phyloP scores from a whole-genome alignment of 305 asterid genomes.

The Fraxinus platypoda region DNA sequence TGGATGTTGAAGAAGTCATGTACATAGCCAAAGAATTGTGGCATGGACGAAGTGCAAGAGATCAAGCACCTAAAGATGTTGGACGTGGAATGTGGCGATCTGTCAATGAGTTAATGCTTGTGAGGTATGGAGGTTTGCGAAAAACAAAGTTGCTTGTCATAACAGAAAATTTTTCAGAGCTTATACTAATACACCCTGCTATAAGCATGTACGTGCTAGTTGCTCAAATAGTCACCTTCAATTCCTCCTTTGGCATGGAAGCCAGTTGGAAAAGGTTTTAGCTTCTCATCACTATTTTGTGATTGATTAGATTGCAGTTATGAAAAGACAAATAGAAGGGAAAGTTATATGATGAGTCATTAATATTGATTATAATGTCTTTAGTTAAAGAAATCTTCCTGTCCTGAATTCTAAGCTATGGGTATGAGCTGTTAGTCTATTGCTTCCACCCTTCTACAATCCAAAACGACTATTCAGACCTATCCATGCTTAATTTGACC shows the following conservation, averaged over 20 bases:
- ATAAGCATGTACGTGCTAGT: not conserved
- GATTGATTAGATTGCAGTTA: not conserved
- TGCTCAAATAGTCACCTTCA: not conserved
- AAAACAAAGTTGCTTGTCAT: not conserved
- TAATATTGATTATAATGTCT: not conserved
- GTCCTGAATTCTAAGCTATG: not conserved
- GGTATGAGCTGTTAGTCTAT: not conserved
- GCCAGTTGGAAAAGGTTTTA: not conserved
- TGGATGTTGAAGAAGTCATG: constrained; percentile 88
- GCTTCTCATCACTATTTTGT: not conserved
- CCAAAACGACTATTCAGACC: not conserved
- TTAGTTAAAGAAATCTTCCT: not conserved
- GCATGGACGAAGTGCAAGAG: constrained; percentile 95
- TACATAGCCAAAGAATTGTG: constrained; percentile 86
- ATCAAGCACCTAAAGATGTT: constrained; percentile 66
- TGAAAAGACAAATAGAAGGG: not conserved
- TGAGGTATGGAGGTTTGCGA: constrained; percentile 52
- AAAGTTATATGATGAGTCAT: not conserved
- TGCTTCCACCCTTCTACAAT: not conserved
- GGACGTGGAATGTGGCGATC: constrained; percentile 99
- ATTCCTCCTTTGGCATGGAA: not conserved
- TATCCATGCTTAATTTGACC: not conserved
- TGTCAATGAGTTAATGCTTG: constrained; percentile 75
- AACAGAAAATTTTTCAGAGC: not conserved
- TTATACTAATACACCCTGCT: not conserved